Base-by-base conservation (phyloP, 352 stramenopile species). In the Globisporangium radiosum region DNA sequence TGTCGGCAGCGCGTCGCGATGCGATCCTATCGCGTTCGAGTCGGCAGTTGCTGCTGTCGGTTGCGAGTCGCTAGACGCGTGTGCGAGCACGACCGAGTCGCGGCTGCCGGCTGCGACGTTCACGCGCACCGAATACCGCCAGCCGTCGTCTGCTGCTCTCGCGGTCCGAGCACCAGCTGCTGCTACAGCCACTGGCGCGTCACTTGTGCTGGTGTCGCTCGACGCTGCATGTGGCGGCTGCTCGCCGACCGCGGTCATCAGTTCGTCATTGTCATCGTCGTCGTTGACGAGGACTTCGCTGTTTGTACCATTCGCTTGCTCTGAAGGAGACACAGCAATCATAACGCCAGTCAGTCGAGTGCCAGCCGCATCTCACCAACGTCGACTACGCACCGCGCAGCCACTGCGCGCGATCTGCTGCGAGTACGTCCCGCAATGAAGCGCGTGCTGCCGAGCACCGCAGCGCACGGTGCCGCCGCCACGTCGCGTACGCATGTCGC, bases 401-500 rank as follows among this genome's bases (percentile, higher is more conserved):
- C 76, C 73, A 82, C 9, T 53, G 6, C 7, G 54, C 36, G 14
- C 59, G 50, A 11, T 88, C 75, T 6, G 60, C 38, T 33, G 48
- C 60, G 13, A 70, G 59, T 15, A 81, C 52, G 43, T 61, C n/a
- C 47, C 53, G 40, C 25, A 88, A 62, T 51, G 79, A 56, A 19
- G 60, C 40, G 25, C 70, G 73, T 38, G 75, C 66, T 5, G 57
- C 57, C 33, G 75, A 63, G 57, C 84, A 69, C 2, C 78, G 71
- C 39, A 77, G 25, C 47, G 73, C 73, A 55, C 75, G 73, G 68
- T 77, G 54, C 43, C 73, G 68, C 19, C 75, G 72, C 78, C 78
- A 88, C 19, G 69, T 79, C 64, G 84, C 82, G 54, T 85, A 85
- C 14, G 69, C 62, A 57, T 76, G 69, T 15, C 66, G 66, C 54